phyloP scores from a whole-genome alignment of 2,329 filamentous ascomycete species.

The Reticulascus tulasneorum region DNA sequence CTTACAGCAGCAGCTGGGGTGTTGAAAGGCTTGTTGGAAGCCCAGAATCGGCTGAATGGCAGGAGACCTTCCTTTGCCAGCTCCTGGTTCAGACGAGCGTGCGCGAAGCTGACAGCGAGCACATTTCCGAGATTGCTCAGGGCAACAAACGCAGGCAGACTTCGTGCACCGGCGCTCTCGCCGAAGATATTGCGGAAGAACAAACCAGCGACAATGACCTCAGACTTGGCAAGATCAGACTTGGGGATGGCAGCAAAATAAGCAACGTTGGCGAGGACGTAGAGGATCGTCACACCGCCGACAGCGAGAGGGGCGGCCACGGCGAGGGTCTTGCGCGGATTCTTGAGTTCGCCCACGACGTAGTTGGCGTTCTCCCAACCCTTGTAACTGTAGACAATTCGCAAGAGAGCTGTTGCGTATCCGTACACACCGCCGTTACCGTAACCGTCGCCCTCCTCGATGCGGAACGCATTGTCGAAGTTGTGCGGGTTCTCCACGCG shows the following conservation, averaged over 20 bases:
- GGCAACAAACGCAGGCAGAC: conserved; percentile 53
- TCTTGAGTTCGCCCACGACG: conserved; percentile 53
- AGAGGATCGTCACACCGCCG: conserved; percentile 55
- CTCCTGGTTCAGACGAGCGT: conserved; percentile 59
- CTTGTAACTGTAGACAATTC: conserved; percentile 58
- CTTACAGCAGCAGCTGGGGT: conserved; percentile 54
- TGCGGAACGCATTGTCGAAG: conserved; percentile 51
- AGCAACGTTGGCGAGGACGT: conserved; percentile 61
- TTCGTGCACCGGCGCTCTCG: conserved; percentile 43
- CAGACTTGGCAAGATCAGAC: conserved; percentile 50
- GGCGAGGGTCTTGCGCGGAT: conserved; percentile 49
- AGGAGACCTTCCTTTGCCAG: conserved; percentile 67
- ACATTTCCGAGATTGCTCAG: conserved; percentile 61
- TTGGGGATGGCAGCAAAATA: conserved; percentile 63
- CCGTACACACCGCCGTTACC: conserved; percentile 46
- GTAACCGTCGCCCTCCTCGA: conserved; percentile 39
- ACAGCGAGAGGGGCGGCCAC: conserved; percentile 56
- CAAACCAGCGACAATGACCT: conserved; percentile 55
- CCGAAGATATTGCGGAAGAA: conserved; percentile 63
- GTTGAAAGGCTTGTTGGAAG: conserved; percentile 64
- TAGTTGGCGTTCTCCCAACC: conserved; percentile 64
- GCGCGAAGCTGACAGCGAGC: conserved; percentile 56
- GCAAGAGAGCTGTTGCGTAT: conserved; percentile 54
- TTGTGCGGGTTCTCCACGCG: conserved; percentile 49
- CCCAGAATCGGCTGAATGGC: conserved; percentile 64